Percentiles rank a stretch among this genome's conserved stretches.
These are phyloP conservation scores for Euphorbia pulcherrima DNA, from an alignment of 345 rosid species.

Conservation along the genomic window DNA sequence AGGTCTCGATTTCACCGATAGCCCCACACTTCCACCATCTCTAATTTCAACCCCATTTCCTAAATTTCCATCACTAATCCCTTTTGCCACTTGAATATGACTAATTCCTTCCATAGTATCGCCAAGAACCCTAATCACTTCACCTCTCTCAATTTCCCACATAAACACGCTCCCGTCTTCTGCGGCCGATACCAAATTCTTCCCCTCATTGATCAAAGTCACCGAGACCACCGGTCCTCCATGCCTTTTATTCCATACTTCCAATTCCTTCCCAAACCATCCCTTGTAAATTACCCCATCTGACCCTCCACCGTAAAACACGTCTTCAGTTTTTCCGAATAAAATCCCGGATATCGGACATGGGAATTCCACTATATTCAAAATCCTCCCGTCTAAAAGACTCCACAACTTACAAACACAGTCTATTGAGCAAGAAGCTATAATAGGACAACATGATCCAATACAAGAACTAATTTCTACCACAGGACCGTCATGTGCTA, in stretches of 20 bases:
- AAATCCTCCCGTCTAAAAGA: slow-evolving; percentile 21
- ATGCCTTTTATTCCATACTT: slow-evolving; percentile 27
- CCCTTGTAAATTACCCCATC: slow-evolving; percentile 41
- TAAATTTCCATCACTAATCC: background rate
- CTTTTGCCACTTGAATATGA: slow-evolving; percentile 30
- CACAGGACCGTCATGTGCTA: slow-evolving; percentile 40
- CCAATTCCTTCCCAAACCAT: slow-evolving; percentile 9
- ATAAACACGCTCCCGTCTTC: slow-evolving; percentile 41
- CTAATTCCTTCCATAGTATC: slow-evolving; percentile 26
- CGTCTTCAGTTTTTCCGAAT: slow-evolving; percentile 25
- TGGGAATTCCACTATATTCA: slow-evolving; percentile 32
- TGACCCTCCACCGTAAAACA: slow-evolving; percentile 39
- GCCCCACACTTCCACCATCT: slow-evolving; percentile 5
- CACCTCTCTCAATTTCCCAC: slow-evolving; percentile 32
- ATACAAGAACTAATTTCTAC: slow-evolving; percentile 21
- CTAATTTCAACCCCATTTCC: background rate
- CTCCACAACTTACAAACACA: slow-evolving; percentile 40
- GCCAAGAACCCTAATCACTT: slow-evolving; percentile 21
- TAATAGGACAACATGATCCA: slow-evolving; percentile 15
- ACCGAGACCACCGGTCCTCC: slow-evolving; percentile 27
- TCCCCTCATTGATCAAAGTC: slow-evolving; percentile 24
- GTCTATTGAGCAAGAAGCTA: slow-evolving; percentile 40
- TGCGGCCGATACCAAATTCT: slow-evolving; percentile 39
- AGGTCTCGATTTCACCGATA: slow-evolving; percentile 7
- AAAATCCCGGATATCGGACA: slow-evolving; percentile 28